Percentiles rank a stretch among this genome's conserved stretches.
Conservation (phyloP, 768 basidiomycete genomes). For the Krasilnikovozyma curviuscula region DNA sequence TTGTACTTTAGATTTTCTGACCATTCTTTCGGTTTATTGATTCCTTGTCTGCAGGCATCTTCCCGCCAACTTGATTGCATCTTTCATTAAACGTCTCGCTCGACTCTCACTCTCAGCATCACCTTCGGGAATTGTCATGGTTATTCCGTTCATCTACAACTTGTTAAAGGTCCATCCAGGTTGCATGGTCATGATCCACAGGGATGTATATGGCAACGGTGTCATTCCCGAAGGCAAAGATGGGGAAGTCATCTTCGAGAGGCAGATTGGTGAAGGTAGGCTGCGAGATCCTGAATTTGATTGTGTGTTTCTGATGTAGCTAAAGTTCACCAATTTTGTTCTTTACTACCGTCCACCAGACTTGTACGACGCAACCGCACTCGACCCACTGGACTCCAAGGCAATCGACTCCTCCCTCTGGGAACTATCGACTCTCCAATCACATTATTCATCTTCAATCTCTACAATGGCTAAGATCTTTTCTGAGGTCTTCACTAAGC, state of each 20-base stretch:
- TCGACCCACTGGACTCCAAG: slow-evolving; percentile 52
- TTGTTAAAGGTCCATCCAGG: slow-evolving; percentile 77
- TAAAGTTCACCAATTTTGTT: slow-evolving; percentile 3
- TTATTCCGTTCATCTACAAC: slow-evolving; percentile 88
- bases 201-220: slow-evolving; percentile 23
- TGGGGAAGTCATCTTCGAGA: slow-evolving; percentile 1
- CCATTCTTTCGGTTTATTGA: background rate
- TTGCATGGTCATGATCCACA: slow-evolving; percentile 84
- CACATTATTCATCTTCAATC: slow-evolving; percentile 72
- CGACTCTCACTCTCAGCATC: slow-evolving; percentile 67
- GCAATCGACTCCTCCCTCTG: slow-evolving; percentile 78
- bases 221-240: too few relatives aligned
- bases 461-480: slow-evolving; percentile 74
- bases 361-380: slow-evolving; percentile 47
- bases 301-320: background rate
- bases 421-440: slow-evolving; percentile 63
- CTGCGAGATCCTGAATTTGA: slow-evolving; percentile 5
- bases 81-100: slow-evolving; percentile 80
- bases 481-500: slow-evolving; percentile 79
- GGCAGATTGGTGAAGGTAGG: too few relatives aligned
- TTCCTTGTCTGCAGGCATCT: slow-evolving; percentile 41
- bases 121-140: slow-evolving; percentile 72
- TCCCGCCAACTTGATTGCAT: slow-evolving; percentile 74
- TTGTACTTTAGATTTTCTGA: slow-evolving; percentile 4
- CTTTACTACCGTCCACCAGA: slow-evolving; percentile 36